A percentile compares a stretch with the other conserved stretches of the same genome.
Conservation (phyloP, 2,329 filamentous ascomycete genomes). For the Botryotinia globosa region DNA sequence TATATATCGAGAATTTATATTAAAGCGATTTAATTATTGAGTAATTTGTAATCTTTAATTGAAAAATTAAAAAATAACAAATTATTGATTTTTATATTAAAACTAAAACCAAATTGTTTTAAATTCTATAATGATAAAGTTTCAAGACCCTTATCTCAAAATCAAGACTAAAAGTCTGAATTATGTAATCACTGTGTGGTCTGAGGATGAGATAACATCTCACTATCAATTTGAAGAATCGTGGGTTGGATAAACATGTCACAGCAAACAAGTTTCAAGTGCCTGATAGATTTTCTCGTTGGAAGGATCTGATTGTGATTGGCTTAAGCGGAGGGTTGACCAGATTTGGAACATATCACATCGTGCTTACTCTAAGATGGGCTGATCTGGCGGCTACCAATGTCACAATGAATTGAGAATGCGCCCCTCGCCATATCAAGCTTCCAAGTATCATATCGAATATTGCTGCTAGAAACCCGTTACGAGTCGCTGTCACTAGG, state of each 20-base stretch:
- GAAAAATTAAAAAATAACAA: too few species aligned
- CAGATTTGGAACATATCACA: background rate
- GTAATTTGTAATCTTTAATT: too few species aligned
- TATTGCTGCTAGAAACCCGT: background rate
- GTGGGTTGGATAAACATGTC: background rate
- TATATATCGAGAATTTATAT: too few species aligned
- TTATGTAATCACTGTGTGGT: too few species aligned
- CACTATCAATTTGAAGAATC: background rate
- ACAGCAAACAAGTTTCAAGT: background rate
- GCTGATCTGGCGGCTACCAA: background rate
- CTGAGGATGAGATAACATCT: too few species aligned
- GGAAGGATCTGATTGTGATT: background rate
- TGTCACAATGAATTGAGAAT: background rate
- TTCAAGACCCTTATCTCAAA: too few species aligned
- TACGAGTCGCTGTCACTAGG: background rate
- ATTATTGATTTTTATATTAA: too few species aligned
- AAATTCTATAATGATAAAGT: too few species aligned
- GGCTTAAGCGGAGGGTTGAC: background rate
- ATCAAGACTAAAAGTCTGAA: too few species aligned
- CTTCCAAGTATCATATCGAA: background rate
- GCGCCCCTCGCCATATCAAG: background rate
- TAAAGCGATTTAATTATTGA: too few species aligned
- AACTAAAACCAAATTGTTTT: too few species aligned
- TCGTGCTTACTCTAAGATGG: background rate
- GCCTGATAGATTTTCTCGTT: background rate